Evolutionary conservation across 768 basidiomycete genomes (phyloP), one percentile per base, ranked within the genome.

Genomic region (Leccinellum rugosiceps): DNA sequence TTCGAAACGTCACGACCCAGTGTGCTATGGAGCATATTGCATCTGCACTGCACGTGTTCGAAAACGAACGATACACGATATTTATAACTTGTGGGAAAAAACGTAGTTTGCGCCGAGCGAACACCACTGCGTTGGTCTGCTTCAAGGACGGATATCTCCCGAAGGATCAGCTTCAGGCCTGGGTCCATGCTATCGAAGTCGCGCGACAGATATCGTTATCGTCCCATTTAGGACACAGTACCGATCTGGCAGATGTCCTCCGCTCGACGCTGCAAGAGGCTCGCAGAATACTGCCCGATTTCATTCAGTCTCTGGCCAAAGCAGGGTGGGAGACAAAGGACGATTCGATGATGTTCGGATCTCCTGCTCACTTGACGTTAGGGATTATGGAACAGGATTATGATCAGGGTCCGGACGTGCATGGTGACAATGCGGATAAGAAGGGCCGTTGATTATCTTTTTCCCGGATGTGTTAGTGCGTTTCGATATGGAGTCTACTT

Each of bases 151-250:
- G 78, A 6, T 79, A 83, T 54, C 64, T 67, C 23, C 55, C 74
- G 4, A 58, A 65, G 14, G 83, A 86, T 64, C 80, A 83, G 57
- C 74, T 85, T 38, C 79, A 79, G 55, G 84, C 81, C 3, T 88
- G 86, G 85, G 55, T 71, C 52, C 65, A 71, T 34, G 61, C 58
- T 7, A 55, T 61, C 13, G 69, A 71, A 49, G 62, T 60, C 3
- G 46, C 67, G 6, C 57, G 59, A 50, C 48, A 6, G 19, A 17
- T 64, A 19, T 21, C 35, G 1, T 35, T 35, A 35, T 35, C 14
- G 4, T 35, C 5, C 14, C 28, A 55, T 34, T 19, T 1, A n/a
- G 57, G 51, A 26, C 53, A 48, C 4, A 13, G 41, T 17, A 41
- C 23, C 17, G 53, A 57, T 52, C 48, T 35, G 15, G 57, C 11